phyloP scores from a whole-genome alignment of 1,139 yeast genomes.

The Kluyveromyces sp. region DNA sequence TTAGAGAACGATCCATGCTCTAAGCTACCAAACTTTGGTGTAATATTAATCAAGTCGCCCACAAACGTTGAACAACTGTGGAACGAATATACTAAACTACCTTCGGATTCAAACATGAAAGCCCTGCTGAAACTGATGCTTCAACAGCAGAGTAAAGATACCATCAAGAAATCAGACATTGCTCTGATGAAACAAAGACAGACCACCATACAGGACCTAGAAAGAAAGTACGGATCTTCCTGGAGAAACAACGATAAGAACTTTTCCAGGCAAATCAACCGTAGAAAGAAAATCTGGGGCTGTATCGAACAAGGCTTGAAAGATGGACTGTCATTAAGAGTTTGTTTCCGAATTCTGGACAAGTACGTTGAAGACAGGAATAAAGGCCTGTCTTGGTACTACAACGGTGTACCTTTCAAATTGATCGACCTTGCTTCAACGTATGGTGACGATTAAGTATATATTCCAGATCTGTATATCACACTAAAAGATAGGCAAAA shows the following conservation, averaged over 20 bases:
- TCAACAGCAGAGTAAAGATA: constrained; percentile 14
- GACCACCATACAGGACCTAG: constrained; percentile 23
- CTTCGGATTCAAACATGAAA: constrained; percentile 23
- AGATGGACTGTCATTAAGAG: constrained; percentile 20
- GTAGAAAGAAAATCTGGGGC: constrained; percentile 28
- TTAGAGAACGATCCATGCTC: constrained; percentile 20
- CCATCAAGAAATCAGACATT: constrained; percentile 10
- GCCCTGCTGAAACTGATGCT: constrained; percentile 17
- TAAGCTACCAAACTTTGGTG: constrained; percentile 25
- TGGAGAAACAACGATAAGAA: constrained; percentile 28
- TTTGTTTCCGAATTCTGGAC: constrained; percentile 21
- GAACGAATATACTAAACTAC: constrained; percentile 27
- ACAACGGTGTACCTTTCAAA: constrained; percentile 27
- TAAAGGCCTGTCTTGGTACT: constrained; percentile 26
- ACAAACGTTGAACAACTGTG: constrained; percentile 23
- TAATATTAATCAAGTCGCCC: constrained; percentile 25
- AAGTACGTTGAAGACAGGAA: constrained; percentile 19
- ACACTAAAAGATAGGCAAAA: too few species aligned
- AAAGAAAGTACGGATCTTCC: constrained; percentile 21
- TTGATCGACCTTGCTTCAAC: constrained; percentile 12
- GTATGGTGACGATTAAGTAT: neutral
- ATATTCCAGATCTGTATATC: neutral
- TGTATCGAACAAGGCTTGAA: constrained; percentile 25
- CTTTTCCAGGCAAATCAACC: constrained; percentile 27
- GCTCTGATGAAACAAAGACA: constrained; percentile 17